A percentile compares a stretch with the other conserved stretches of the same genome.
phyloP scores from a whole-genome alignment of 208 protist species.

The Phytomonas sp. region DNA sequence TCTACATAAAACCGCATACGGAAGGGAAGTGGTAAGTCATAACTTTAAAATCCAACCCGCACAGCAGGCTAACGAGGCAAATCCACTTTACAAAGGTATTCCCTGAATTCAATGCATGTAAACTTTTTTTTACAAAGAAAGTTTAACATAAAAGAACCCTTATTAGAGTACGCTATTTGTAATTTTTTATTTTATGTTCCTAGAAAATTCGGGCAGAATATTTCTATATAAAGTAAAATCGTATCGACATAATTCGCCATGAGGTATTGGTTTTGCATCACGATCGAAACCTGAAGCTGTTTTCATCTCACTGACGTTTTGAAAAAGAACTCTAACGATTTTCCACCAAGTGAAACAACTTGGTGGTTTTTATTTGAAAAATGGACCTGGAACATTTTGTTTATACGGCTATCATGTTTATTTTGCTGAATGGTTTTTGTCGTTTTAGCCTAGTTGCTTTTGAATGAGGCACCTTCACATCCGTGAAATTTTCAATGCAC shows the following conservation, averaged over 20 bases:
- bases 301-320: background rate
- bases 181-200: background rate
- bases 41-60: conserved; percentile 57
- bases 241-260: background rate
- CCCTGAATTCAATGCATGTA: background rate
- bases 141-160: background rate
- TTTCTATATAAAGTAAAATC: background rate
- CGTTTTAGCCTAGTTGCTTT: background rate
- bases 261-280: background rate
- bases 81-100: conserved; percentile 29
- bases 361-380: background rate
- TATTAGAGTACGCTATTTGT: background rate
- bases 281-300: background rate
- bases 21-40: conserved; percentile 49
- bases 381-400: background rate
- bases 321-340: background rate
- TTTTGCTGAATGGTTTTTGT: background rate
- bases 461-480: background rate
- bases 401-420: background rate
- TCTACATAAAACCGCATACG: conserved; percentile 70
- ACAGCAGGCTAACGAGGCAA: conserved; percentile 62
- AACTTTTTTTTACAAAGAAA: background rate
- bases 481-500: background rate
- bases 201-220: background rate
- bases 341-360: background rate